Evolutionary conservation across 2,329 filamentous ascomycete genomes (phyloP).

Genomic region (Cladosporium sp.): DNA sequence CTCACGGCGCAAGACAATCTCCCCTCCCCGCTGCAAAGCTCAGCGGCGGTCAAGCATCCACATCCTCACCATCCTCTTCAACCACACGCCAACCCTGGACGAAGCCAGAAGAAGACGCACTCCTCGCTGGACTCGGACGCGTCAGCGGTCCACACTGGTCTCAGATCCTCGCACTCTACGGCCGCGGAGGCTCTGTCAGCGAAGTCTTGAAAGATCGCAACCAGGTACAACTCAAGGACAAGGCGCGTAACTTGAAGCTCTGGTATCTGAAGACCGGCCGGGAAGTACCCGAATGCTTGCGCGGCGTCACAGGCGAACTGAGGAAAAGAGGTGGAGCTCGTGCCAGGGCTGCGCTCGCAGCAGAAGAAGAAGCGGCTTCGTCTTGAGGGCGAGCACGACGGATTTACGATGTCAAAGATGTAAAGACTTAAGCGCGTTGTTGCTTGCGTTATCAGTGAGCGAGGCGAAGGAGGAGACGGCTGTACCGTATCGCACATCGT

Average conservation of each 20-base stretch:
- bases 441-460: background rate
- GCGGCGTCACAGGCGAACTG: conserved; percentile 84
- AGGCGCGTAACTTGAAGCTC: conserved; percentile 83
- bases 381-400: background rate
- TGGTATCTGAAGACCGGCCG: conserved; percentile 91
- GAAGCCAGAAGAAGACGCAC: conserved; percentile 82
- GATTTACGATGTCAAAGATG: background rate
- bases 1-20: conserved; percentile 7
- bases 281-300: conserved; percentile 84
- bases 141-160: conserved; percentile 93
- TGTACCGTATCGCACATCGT: background rate
- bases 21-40: conserved; percentile 24
- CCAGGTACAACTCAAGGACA: conserved; percentile 90
- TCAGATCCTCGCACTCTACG: conserved; percentile 83
- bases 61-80: conserved; percentile 23
- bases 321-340: conserved; percentile 61
- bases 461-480: background rate
- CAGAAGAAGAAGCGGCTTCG: conserved; percentile 13
- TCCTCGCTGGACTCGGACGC: conserved; percentile 84
- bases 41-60: conserved; percentile 20
- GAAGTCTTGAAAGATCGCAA: conserved; percentile 85
- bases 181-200: conserved; percentile 73
- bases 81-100: conserved; percentile 72
- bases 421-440: background rate
- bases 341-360: conserved; percentile 35